A percentile compares a stretch with the other conserved stretches of the same genome.
phyloP scores from a whole-genome alignment of 768 basidiomycete species.

The Amanita pseudoporphyria region DNA sequence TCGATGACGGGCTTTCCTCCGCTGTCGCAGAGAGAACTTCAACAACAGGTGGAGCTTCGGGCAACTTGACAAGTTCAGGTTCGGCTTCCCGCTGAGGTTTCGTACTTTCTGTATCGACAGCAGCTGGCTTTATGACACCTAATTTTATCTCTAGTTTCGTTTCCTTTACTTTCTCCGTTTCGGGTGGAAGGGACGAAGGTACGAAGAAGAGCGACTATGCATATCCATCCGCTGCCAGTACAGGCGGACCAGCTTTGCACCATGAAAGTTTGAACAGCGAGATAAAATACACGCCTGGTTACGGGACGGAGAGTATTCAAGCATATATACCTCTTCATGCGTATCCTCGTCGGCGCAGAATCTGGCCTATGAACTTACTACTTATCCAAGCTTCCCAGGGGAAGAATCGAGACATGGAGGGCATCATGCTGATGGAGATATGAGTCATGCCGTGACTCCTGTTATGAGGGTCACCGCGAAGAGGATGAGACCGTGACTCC shows the following conservation, averaged over 20 bases:
- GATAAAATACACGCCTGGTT: background rate
- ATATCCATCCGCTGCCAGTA: background rate
- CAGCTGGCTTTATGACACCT: background rate
- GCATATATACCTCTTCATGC: background rate
- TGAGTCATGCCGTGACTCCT: background rate
- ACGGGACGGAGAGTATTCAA: background rate
- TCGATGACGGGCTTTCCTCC: background rate
- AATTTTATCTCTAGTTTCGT: background rate
- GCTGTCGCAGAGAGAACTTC: background rate
- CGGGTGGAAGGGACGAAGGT: background rate
- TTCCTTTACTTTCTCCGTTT: background rate
- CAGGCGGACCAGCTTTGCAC: background rate
- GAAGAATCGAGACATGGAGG: background rate
- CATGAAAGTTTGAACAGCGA: background rate
- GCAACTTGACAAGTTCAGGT: background rate
- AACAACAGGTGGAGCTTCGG: background rate
- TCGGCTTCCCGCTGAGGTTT: background rate
- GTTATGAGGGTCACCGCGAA: too few relatives aligned
- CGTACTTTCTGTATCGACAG: background rate
- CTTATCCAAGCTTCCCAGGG: conserved; percentile 15
- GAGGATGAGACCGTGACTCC: too few relatives aligned
- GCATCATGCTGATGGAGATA: background rate
- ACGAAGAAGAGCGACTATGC: background rate
- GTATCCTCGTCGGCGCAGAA: too few relatives aligned
- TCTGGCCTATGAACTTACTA: conserved; percentile 7